Conservation (phyloP, 192 early-diverging fungal species). For the Entomortierella chlamydospora region DNA sequence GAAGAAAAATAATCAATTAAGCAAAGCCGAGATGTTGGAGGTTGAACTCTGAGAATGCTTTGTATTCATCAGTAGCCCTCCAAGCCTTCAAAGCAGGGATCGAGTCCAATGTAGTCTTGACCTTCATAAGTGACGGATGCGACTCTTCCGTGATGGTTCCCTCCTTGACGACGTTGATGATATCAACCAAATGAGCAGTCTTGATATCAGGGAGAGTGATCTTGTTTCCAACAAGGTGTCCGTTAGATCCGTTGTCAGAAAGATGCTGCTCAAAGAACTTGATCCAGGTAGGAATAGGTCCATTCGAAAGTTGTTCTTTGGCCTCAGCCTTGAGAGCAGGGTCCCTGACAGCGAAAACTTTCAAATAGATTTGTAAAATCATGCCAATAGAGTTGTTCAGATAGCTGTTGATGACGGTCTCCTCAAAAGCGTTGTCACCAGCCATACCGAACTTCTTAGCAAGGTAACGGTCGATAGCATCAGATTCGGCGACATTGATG, state of each 20-base stretch:
- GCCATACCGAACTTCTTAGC: slow-evolving; percentile 51
- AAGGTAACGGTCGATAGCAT: slow-evolving; percentile 63
- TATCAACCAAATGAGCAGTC: background rate
- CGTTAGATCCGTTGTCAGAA: slow-evolving; percentile 36
- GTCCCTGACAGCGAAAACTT: slow-evolving; percentile 15
- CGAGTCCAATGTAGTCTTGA: slow-evolving; percentile 5
- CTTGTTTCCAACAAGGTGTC: slow-evolving; percentile 61
- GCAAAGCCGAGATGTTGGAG: background rate
- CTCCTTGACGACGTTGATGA: background rate
- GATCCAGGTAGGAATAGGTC: slow-evolving; percentile 5
- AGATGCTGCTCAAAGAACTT: slow-evolving; percentile 38
- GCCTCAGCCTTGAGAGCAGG: slow-evolving; percentile 9
- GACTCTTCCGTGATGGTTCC: slow-evolving; percentile 11
- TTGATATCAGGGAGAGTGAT: slow-evolving; percentile 56
- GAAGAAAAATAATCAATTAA: too few species aligned
- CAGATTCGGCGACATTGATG: slow-evolving; percentile 55
- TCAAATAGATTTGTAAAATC: background rate
- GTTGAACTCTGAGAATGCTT: slow-evolving; percentile 5
- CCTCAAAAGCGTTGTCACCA: slow-evolving; percentile 26
- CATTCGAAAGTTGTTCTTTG: slow-evolving; percentile 6
- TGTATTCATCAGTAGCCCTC: slow-evolving; percentile 20
- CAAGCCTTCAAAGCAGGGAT: slow-evolving; percentile 7
- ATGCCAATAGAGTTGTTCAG: slow-evolving; percentile 31
- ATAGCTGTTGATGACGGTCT: slow-evolving; percentile 45
- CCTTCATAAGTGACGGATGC: slow-evolving; percentile 27